Evolutionary conservation across 2,329 filamentous ascomycete genomes (phyloP).

Genomic region (Fusarium redolens): DNA sequence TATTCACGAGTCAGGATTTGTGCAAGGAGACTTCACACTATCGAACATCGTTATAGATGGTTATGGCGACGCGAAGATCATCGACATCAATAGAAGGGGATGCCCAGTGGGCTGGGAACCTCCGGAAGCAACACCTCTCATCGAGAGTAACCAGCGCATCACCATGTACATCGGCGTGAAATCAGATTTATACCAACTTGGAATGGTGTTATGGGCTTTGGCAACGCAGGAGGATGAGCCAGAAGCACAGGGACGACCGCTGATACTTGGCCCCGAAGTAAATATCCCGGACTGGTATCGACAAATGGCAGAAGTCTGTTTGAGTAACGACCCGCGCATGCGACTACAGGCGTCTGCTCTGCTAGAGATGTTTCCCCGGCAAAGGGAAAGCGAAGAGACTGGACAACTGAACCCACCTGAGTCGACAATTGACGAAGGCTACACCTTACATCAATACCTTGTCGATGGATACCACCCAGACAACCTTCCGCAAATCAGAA

Average conservation of each 20-base stretch:
- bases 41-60: conserved; percentile 96
- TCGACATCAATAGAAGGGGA: conserved; percentile 97
- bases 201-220: conserved; percentile 96
- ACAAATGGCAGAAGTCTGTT: conserved; percentile 78
- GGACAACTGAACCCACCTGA: conserved; percentile 45
- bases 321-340: conserved; percentile 78
- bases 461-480: conserved; percentile 51
- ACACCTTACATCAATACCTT: conserved; percentile 53
- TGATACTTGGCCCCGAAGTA: conserved; percentile 67
- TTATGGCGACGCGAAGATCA: conserved; percentile 89
- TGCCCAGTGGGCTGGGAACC: conserved; percentile 98
- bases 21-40: conserved; percentile 96
- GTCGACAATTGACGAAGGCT: conserved; percentile 56
- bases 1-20: conserved; percentile 95
- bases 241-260: conserved; percentile 78
- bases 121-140: conserved; percentile 86
- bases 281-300: conserved; percentile 84
- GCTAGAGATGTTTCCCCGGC: conserved; percentile 72
- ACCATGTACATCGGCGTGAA: conserved; percentile 99
- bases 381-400: conserved; percentile 20
- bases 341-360: conserved; percentile 80
- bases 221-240: conserved; percentile 91
- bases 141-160: conserved; percentile 89
- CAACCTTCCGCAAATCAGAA: conserved; percentile 52
- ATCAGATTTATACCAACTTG: conserved; percentile 93